Evolutionary conservation across 202 grass and related monocot species (phyloP), one percentile per base, ranked within the genome.

Genomic region (Schoenoplectus tabernaemontani): DNA sequence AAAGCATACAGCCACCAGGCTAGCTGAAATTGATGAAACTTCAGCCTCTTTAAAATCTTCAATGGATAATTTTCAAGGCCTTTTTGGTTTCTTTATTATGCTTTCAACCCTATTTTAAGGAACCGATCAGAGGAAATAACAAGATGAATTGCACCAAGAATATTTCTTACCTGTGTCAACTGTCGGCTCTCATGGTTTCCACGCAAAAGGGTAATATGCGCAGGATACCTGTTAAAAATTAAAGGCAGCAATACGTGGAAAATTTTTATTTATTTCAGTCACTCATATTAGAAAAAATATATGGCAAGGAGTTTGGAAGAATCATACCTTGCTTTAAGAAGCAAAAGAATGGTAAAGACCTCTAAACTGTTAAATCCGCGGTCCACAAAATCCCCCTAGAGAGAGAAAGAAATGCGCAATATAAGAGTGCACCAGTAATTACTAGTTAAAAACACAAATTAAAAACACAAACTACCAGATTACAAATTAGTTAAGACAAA

Each of bases 101-200:
- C 30, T 36, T 37, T 19, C 8, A 8, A 74, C 53, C 43, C 28
- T 5, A 4, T n/a, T n/a, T n/a, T 19, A 50, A 53, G 69, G 46
- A n/a, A 33, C 17, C 53, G 15, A 51, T 74, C 0, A 53, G 7
- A 34, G 46, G 53, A n/a, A 1, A 67, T 71, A 81, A 17, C 57
- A 54, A 15, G 60, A 81, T 74, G 42, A 53, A 57, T 47, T 59
- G 1, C 64, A 78, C 34, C 61, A 88, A 62, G 24, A n/a, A 62
- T 57, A 62, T 17, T 47, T 54, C 47, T 83, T 87, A 98, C 95
- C 88, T 98, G 95, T 43, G 95, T 97, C 59, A 97, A 88, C 68
- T 97, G 95, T 57, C 95, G 91, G 46, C 95, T 97, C 86, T 97
- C 95, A 87, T 97, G 95, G 80, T 97, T 97, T 76, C 95, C 95